Evolutionary conservation across 208 protist genomes (phyloP), one percentile per base, ranked within the genome.

Genomic region (Vickermania ingenoplastis): DNA sequence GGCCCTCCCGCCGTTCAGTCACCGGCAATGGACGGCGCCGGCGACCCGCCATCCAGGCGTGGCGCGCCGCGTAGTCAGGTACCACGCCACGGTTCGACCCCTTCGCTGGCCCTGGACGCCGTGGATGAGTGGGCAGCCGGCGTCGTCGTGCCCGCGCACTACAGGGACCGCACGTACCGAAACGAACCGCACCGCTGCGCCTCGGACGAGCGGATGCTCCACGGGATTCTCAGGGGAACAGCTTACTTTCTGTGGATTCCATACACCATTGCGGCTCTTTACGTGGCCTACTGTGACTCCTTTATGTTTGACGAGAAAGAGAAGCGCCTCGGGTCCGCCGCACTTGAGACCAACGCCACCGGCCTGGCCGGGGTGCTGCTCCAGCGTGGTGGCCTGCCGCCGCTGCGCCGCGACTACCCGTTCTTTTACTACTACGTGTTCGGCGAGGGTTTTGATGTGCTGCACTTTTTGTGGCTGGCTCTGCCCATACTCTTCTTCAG

Each of bases 231-330:
- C 21, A 54, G 56, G 3, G 57, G 54, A 1, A 75, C 77, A 0
- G 75, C 81, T 2, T 22, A 82, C 4, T 63, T 89, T 41, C 59
- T 92, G 27, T 92, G 81, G 79, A 25, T 86, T 0, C 81, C 81
- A 30, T 88, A 89, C 72, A 72, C 69, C 26, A 29, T 80, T 2
- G 80, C 80, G 1, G 73, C 81, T 23, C 29, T 85, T 25, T 92
- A 85, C 57, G 67, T 83, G 26, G 75, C 74, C 27, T 81, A 83
- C 68, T 86, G 80, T 66, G 60, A 61, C 49, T 69, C 76, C 13
- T 77, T 86, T 45, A 7, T 7, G 36, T 48, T 7, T 48, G 36
- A 48, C 17, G 36, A 7, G 36, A 7, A 48, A 48, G 36, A 17
- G 17, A n/a, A 7, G 7, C 36, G 17, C 36, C 17, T 48, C 7